phyloP scores from a whole-genome alignment of 805 yeast genomes.

The Myxozyma vanderwaltii region DNA sequence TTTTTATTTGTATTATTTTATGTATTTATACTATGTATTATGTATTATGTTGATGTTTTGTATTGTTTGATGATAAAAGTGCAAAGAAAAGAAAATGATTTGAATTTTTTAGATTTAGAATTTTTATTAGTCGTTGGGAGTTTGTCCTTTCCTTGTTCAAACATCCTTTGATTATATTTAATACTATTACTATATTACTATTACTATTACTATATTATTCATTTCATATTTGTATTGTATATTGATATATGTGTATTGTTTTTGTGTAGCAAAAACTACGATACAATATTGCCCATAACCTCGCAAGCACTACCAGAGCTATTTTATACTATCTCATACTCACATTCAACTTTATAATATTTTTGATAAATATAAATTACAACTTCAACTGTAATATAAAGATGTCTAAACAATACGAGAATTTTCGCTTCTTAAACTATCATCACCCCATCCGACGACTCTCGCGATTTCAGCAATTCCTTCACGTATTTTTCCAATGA shows the following conservation, averaged over 20 bases:
- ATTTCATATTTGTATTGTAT: too few relatives aligned
- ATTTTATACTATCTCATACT: too few relatives aligned
- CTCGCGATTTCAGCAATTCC: conserved; percentile 32
- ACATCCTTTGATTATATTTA: background rate
- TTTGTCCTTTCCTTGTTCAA: too few relatives aligned
- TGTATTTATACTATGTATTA: background rate
- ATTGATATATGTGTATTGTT: too few relatives aligned
- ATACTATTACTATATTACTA: too few relatives aligned
- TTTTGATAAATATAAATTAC: background rate
- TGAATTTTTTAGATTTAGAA: too few relatives aligned
- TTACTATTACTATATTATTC: too few relatives aligned
- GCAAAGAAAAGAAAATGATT: background rate
- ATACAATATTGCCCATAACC: too few relatives aligned
- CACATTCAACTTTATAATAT: too few relatives aligned
- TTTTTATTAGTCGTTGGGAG: too few relatives aligned
- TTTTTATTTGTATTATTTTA: conserved; percentile 1
- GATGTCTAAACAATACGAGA: conserved; percentile 23
- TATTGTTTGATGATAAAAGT: background rate
- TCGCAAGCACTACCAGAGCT: too few relatives aligned
- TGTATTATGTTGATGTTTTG: background rate
- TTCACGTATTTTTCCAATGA: conserved; percentile 31
- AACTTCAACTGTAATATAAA: background rate
- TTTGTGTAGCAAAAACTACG: too few relatives aligned
- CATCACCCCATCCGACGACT: conserved; percentile 33
- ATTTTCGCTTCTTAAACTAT: conserved; percentile 8